phyloP scores from a whole-genome alignment of 2,329 filamentous ascomycete genomes.

The Venturia asperata region DNA sequence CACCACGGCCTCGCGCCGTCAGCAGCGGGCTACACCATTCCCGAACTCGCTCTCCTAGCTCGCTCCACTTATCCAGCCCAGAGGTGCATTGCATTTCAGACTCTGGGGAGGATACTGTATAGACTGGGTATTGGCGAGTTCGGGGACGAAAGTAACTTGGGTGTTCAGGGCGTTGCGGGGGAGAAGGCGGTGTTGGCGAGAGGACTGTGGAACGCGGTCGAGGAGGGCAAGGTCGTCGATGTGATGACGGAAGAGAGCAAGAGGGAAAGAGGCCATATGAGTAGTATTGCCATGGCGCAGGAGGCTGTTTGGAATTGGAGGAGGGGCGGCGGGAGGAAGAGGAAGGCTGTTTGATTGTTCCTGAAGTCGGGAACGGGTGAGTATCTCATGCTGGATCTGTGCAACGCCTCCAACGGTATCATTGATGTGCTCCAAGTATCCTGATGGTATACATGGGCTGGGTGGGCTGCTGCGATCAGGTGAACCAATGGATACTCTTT shows the following conservation, averaged over 20 bases:
- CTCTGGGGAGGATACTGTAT: conserved; percentile 77
- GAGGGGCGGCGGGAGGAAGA: conserved; percentile 55
- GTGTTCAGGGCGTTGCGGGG: conserved; percentile 40
- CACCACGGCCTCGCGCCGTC: conserved; percentile 91
- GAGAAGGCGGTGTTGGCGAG: conserved; percentile 49
- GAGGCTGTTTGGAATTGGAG: conserved; percentile 88
- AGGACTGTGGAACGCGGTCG: conserved; percentile 75
- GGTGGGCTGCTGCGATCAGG: too few relatives aligned
- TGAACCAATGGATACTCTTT: too few relatives aligned
- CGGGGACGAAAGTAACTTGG: conserved; percentile 44
- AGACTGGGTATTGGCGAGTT: conserved; percentile 69
- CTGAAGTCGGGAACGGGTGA: too few relatives aligned
- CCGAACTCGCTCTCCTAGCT: conserved; percentile 73
- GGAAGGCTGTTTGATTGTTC: conserved; percentile 12
- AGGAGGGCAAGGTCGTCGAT: conserved; percentile 69
- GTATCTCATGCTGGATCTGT: too few relatives aligned
- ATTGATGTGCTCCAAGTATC: too few relatives aligned
- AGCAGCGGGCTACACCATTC: conserved; percentile 87
- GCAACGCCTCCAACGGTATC: too few relatives aligned
- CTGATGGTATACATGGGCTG: too few relatives aligned
- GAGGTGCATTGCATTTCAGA: conserved; percentile 85
- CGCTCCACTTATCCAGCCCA: conserved; percentile 79
- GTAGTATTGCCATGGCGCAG: conserved; percentile 74
- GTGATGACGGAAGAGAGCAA: conserved; percentile 69
- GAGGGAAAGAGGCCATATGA: conserved; percentile 62